phyloP scores from a whole-genome alignment of 2,329 filamentous ascomycete species.

The Tolypocladium ovalisporum region DNA sequence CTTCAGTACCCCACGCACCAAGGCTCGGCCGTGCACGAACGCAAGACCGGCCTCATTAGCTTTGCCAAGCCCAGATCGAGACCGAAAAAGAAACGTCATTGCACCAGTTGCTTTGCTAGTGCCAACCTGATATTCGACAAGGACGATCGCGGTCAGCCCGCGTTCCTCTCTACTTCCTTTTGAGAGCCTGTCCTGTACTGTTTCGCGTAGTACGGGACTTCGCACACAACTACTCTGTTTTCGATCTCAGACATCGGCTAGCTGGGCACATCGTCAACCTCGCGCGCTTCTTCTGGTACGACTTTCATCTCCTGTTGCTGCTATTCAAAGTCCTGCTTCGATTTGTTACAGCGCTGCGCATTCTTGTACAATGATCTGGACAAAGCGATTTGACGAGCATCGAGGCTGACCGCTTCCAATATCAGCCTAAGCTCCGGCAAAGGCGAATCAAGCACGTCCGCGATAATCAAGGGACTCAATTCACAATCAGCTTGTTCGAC shows the following conservation, averaged over 20 bases:
- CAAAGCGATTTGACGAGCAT: neutral
- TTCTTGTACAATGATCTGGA: neutral
- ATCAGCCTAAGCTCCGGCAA: neutral
- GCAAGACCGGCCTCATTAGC: neutral
- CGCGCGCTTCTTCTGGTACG: neutral
- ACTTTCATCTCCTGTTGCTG: neutral
- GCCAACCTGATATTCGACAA: neutral
- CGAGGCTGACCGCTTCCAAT: neutral
- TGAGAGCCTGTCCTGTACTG: neutral
- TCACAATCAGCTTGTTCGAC: too few relatives aligned
- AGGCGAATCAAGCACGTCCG: neutral
- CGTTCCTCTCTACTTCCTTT: neutral
- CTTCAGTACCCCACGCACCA: neutral
- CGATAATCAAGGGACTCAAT: neutral
- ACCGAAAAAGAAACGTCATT: slow-evolving; percentile 3
- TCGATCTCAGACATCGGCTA: neutral
- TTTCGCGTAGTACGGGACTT: neutral
- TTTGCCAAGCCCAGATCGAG: slow-evolving; percentile 1
- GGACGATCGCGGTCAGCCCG: neutral
- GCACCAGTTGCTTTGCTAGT: slow-evolving; percentile 1
- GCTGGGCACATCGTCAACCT: neutral
- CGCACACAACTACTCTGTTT: neutral
- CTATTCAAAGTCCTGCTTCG: neutral
- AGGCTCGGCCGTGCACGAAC: neutral
- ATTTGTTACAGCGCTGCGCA: neutral